phyloP scores from a whole-genome alignment of 2,329 filamentous ascomycete species.

The Neobulgaria alba region DNA sequence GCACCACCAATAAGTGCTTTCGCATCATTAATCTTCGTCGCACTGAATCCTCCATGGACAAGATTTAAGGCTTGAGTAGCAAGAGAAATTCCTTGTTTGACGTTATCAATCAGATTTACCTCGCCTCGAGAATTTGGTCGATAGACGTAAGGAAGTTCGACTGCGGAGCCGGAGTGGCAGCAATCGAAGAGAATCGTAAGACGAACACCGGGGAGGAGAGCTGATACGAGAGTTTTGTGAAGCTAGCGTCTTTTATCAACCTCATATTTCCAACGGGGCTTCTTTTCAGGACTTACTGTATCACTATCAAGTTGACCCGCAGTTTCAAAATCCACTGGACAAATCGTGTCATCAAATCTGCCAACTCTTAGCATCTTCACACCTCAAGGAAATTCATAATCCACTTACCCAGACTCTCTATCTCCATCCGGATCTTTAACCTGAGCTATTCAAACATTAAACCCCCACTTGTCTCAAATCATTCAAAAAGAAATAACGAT shows the following conservation, averaged over 20 bases:
- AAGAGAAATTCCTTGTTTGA: conserved; percentile 42
- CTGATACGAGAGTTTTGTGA: conserved; percentile 43
- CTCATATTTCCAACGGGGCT: too few species aligned
- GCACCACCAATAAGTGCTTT: conserved; percentile 44
- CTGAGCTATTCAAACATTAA: too few species aligned
- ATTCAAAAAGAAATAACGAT: too few species aligned
- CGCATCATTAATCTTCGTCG: conserved; percentile 40
- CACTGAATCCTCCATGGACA: conserved; percentile 40
- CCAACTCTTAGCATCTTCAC: too few species aligned
- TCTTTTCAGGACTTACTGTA: too few species aligned
- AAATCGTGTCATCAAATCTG: too few species aligned
- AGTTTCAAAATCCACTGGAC: conserved; percentile 43
- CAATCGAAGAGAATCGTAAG: conserved; percentile 52
- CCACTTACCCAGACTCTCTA: conserved; percentile 34
- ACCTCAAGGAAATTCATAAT: too few species aligned
- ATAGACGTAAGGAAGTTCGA: conserved; percentile 51
- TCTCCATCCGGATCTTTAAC: conserved; percentile 37
- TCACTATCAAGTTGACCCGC: conserved; percentile 45
- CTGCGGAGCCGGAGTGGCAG: conserved; percentile 51
- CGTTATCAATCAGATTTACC: conserved; percentile 45
- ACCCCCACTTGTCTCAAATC: too few species aligned
- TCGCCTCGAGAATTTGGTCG: conserved; percentile 47
- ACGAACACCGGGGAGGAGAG: conserved; percentile 40
- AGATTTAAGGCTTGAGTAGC: conserved; percentile 41
- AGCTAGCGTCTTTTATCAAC: too few species aligned